Evolutionary conservation across 306 rosid species (phyloP).

Genomic region (Trifolium pratense): DNA sequence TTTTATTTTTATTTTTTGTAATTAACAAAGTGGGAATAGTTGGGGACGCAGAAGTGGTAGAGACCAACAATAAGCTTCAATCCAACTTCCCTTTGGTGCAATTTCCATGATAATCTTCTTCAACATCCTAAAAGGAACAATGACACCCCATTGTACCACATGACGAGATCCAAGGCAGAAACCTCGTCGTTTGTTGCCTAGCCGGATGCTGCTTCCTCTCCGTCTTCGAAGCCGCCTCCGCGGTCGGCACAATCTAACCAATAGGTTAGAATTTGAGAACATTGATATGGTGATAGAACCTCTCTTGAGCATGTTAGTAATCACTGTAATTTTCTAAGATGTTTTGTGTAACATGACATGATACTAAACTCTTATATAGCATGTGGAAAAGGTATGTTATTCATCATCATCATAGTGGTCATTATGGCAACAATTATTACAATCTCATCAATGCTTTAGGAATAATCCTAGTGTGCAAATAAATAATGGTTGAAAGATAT

Average conservation of each 20-base stretch:
- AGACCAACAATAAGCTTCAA: slow-evolving; percentile 75
- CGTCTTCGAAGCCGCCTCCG: slow-evolving; percentile 60
- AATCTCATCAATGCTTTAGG: slow-evolving; percentile 59
- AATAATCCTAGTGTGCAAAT: slow-evolving; percentile 62
- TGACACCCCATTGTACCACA: slow-evolving; percentile 71
- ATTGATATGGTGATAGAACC: slow-evolving; percentile 56
- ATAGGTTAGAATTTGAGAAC: slow-evolving; percentile 54
- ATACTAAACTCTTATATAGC: slow-evolving; percentile 48
- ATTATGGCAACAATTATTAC: slow-evolving; percentile 81
- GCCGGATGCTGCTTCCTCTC: slow-evolving; percentile 65
- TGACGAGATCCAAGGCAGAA: slow-evolving; percentile 67
- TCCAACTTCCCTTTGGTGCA: slow-evolving; percentile 64
- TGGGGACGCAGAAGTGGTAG: slow-evolving; percentile 81
- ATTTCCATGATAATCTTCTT: slow-evolving; percentile 74
- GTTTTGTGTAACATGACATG: slow-evolving; percentile 15
- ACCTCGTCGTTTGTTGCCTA: slow-evolving; percentile 76
- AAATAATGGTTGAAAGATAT: slow-evolving; percentile 41
- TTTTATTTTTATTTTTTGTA: slow-evolving; percentile 12
- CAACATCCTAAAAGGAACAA: slow-evolving; percentile 69
- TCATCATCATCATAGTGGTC: slow-evolving; percentile 57
- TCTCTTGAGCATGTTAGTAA: slow-evolving; percentile 60
- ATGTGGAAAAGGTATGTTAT: slow-evolving; percentile 48
- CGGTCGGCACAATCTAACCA: slow-evolving; percentile 66
- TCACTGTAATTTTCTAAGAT: neutral
- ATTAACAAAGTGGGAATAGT: slow-evolving; percentile 81